Evolutionary conservation across 805 yeast species (phyloP), one percentile per base, ranked within the genome.

Genomic region (Nakazawaea peltata): DNA sequence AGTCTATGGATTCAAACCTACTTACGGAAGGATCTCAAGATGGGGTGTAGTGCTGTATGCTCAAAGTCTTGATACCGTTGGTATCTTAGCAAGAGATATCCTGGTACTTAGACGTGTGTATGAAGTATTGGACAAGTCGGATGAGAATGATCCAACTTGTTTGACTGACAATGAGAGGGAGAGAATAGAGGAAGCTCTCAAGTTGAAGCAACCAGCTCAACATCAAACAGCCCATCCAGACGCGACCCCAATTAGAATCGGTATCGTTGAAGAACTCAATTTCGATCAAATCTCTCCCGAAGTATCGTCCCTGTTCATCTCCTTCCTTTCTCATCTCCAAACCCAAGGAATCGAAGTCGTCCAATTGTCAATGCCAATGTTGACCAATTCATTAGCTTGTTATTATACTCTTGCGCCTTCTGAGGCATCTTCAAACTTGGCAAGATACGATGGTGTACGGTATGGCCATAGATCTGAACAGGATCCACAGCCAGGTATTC

Each of bases 1-100:
- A 2, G 68, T 81, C 0, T 60, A 74, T 21, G 98, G 98, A 1
- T 86, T 86, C 61, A 92, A 92, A 54, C 98, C 98, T 1, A 69
- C 92, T 0, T 92, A 92, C 54, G 98, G 98, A 0, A 66, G 95
- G 26, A 62, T 92, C 2, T 87, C 97, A 0, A 63, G 99, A 38
- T 79, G 85, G 77, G 99, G 98, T 2, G 85, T 92, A 7, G 61
- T 88, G 3, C 77, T 96, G 0, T 90, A 88, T 57, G 96, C 97
- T 2, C 97, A 94, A 56, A 78, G 90, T 26, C 64, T 92, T 36
- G 99, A 92, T 52, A 88, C 97, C 0, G 96, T 92, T 2, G 99
- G 99, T 0, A 69, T 94, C 1, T 37, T 88, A 22, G 62, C 88
- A 0, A 67, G 65, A 12, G 61, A 71, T 21, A 43, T 82, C 5